These are phyloP conservation scores for Podospora appendiculata DNA, from an alignment of 495 filamentous ascomycete genomes.

Conservation along the genomic window DNA sequence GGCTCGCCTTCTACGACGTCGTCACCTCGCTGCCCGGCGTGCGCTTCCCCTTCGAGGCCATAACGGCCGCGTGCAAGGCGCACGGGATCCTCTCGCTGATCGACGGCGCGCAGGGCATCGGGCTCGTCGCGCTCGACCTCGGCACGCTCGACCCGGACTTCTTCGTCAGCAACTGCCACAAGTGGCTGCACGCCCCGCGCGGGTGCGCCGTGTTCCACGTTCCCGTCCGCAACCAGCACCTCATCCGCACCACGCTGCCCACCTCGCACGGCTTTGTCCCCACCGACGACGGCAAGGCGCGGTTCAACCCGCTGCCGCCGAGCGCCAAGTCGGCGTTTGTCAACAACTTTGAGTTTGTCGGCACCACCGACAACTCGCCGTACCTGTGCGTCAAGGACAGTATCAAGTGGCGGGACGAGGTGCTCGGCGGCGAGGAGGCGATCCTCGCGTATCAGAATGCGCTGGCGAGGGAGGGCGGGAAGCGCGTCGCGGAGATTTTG, in stretches of 20 bases:
- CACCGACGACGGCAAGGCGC: neutral
- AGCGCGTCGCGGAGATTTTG: slow-evolving; percentile 48
- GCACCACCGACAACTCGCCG: slow-evolving; percentile 63
- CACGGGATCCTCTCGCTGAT: slow-evolving; percentile 54
- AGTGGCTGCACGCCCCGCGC: slow-evolving; percentile 86
- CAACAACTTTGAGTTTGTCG: slow-evolving; percentile 67
- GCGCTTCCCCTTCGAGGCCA: slow-evolving; percentile 65
- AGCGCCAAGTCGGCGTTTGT: slow-evolving; percentile 50
- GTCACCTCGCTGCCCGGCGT: slow-evolving; percentile 70
- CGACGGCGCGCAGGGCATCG: slow-evolving; percentile 80
- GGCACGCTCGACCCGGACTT: slow-evolving; percentile 65
- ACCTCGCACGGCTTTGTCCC: slow-evolving; percentile 53
- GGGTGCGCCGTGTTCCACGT: slow-evolving; percentile 77
- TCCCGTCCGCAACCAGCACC: slow-evolving; percentile 57
- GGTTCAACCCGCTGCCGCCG: slow-evolving; percentile 43
- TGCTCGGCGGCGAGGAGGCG: slow-evolving; percentile 66
- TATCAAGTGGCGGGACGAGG: slow-evolving; percentile 54
- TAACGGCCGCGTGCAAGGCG: slow-evolving; percentile 55
- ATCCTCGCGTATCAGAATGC: slow-evolving; percentile 52
- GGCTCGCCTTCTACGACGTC: slow-evolving; percentile 70
- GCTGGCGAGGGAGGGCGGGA: slow-evolving; percentile 54
- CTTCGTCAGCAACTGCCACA: slow-evolving; percentile 77
- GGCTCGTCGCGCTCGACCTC: slow-evolving; percentile 65
- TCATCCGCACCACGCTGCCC: slow-evolving; percentile 69
- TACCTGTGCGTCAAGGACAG: slow-evolving; percentile 66